These are phyloP conservation scores for Pterula multifida DNA, from an alignment of 1,284 basidiomycete genomes.

Conservation along the genomic window DNA sequence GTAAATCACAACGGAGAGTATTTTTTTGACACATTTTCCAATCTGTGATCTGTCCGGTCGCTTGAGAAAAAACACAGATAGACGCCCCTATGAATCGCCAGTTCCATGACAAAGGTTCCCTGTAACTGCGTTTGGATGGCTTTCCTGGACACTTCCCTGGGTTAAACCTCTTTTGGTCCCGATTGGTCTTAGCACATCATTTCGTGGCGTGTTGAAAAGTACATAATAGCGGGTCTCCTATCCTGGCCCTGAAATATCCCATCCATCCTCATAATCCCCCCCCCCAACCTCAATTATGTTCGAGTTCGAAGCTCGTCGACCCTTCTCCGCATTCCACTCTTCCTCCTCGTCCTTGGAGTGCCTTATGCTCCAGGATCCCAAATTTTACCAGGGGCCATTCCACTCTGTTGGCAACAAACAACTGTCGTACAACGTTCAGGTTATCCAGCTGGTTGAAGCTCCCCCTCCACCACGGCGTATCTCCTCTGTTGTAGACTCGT, in stretches of 20 bases:
- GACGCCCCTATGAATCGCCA: background rate
- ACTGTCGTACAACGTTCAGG: conserved; percentile 30
- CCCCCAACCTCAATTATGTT: background rate
- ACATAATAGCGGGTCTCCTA: background rate
- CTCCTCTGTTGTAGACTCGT: conserved; percentile 28
- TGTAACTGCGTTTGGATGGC: background rate
- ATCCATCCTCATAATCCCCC: conserved; percentile 1
- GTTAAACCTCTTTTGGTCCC: background rate
- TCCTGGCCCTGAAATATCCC: background rate
- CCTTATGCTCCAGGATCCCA: background rate
- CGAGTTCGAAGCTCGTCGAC: conserved; percentile 2
- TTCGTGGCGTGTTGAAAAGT: background rate
- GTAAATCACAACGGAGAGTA: background rate
- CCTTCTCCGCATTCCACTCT: background rate
- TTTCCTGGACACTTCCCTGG: background rate
- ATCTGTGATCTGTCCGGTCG: background rate
- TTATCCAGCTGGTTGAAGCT: conserved; percentile 65
- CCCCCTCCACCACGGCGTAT: conserved; percentile 38
- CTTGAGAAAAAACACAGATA: background rate
- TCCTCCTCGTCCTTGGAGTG: background rate
- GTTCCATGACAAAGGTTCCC: background rate
- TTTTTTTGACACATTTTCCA: background rate
- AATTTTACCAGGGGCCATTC: background rate
- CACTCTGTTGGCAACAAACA: background rate
- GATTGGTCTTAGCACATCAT: conserved; percentile 1